Conservation (phyloP, 148 eudicot species). For the Rhododendron molle region DNA sequence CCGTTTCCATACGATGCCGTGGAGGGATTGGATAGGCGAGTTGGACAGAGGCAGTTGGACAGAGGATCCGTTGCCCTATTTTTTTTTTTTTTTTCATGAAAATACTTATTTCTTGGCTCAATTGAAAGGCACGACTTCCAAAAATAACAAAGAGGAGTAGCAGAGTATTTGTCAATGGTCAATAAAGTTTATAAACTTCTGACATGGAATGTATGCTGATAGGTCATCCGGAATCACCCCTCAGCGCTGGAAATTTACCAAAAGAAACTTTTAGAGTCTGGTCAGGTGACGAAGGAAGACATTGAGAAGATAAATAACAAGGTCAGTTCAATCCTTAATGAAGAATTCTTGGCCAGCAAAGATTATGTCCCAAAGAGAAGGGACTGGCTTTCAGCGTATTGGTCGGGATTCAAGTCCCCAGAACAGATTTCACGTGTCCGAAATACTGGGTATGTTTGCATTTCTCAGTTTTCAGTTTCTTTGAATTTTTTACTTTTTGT, state of each 20-base stretch:
- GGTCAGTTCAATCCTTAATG: slow-evolving; percentile 67
- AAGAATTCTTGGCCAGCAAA: slow-evolving; percentile 89
- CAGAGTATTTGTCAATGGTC: not conserved
- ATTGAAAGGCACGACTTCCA: not conserved
- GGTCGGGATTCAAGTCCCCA: slow-evolving; percentile 91
- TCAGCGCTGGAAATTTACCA: slow-evolving; percentile 82
- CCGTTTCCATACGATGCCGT: no score
- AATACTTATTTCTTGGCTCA: not conserved
- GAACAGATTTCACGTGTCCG: slow-evolving; percentile 74
- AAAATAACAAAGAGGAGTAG: not conserved
- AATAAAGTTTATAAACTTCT: not conserved
- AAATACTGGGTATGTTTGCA: slow-evolving; percentile 68
- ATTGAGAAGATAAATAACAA: slow-evolving; percentile 62
- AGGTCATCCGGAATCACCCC: slow-evolving; percentile 82
- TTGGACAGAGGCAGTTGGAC: no score
- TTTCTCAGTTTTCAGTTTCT: not conserved
- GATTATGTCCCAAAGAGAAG: slow-evolving; percentile 54
- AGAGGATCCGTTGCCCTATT: no score
- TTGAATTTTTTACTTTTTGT: not conserved
- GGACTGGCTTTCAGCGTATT: slow-evolving; percentile 93
- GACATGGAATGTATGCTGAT: slow-evolving; percentile 10
- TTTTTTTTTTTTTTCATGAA: not conserved
- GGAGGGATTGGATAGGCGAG: no score
- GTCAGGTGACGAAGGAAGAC: slow-evolving; percentile 65
- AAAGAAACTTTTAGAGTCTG: slow-evolving; percentile 65